Evolutionary conservation across 306 rosid genomes (phyloP), one percentile per base, ranked within the genome.

Genomic region (Quercus ilex): DNA sequence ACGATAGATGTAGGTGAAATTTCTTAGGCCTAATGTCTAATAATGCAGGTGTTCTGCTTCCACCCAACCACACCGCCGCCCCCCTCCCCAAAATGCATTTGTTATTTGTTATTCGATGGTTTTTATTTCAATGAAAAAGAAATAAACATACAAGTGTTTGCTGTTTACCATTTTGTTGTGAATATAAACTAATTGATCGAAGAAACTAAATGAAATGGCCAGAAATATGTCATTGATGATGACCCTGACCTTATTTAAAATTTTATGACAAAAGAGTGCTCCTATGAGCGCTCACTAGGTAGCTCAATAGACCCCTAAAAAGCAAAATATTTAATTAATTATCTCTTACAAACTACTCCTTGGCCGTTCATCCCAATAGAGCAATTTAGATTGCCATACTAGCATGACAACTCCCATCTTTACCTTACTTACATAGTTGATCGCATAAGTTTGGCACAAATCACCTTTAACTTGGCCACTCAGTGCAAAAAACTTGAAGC

Each of bases 291-390:
- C 15, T 15, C 3, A 4, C 14, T 15, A 63, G 69, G 19, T 35
- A 19, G 26, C 62, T 56, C 6, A 19, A 1, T 15, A 15, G 43
- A 31, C 14, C 13, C 9, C 13, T 51, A 57, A 43, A 64, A 78
- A 82, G 70, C 20, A 18, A 30, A 4, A 18, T 15, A 65, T 31
- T 41, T 77, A 62, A 43, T 31, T 67, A 20, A 51, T 75, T 77
- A 83, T 75, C 83, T 65, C 77, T 83, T 80, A 55, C 87, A 83
- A 30, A 86, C 85, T 33, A 86, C 87, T 31, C 89, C 89, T 33
- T 75, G 77, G 2, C 83, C 83, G 25, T 55, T 81, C 69, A 80
- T 56, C 33, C 81, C 85, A 53, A 71, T 81, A 15, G 71, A 83
- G 62, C 87, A 84, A 35, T 5, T 35, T 35, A 35, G 41, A 80